Percentiles rank a stretch among this genome's conserved stretches.
Conservation (phyloP, 441 rosid species). For the Hypseocharis bilobata region DNA sequence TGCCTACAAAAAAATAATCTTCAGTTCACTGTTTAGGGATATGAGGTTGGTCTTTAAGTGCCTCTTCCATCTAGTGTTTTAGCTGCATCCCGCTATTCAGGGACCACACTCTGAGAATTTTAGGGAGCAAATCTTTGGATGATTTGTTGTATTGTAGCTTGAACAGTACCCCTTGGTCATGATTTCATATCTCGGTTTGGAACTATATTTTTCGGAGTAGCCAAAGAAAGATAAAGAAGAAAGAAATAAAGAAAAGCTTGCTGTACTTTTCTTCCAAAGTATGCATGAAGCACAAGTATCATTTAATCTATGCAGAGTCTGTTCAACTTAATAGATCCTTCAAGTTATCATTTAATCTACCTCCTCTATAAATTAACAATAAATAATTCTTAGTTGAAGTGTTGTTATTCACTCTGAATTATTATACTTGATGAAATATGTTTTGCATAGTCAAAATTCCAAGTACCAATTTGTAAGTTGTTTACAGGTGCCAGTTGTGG, state of each 20-base stretch:
- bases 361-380: background rate
- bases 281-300: conserved; percentile 9
- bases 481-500: conserved; percentile 75
- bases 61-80: background rate
- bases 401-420: background rate
- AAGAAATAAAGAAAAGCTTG: background rate
- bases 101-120: background rate
- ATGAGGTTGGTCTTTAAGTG: background rate
- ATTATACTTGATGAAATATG: background rate
- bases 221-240: background rate
- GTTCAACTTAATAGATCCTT: conserved; percentile 1
- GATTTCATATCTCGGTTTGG: background rate
- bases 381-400: background rate
- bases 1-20: background rate
- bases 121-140: too few species aligned
- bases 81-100: background rate
- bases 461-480: conserved; percentile 7
- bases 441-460: conserved; percentile 11
- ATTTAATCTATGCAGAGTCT: background rate
- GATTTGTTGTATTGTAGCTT: too few species aligned
- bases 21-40: background rate
- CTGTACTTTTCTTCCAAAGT: background rate
- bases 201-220: background rate
- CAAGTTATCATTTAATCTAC: background rate
- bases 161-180: too few species aligned